These are phyloP conservation scores for Monosporascus sp. DNA, from an alignment of 2,329 filamentous ascomycete species.

Conservation along the genomic window DNA sequence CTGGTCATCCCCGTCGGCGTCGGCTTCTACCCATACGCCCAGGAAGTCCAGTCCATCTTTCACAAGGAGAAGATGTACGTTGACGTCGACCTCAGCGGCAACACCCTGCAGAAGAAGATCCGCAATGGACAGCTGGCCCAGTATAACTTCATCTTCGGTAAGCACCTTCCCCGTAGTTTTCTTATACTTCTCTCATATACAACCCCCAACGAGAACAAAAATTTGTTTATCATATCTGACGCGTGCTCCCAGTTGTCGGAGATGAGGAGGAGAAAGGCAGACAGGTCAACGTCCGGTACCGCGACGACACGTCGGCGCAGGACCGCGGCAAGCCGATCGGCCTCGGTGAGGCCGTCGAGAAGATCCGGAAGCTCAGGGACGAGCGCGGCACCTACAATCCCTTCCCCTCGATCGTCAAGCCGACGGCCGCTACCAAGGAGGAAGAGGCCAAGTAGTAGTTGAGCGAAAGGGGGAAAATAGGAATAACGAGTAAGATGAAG, in stretches of 20 bases:
- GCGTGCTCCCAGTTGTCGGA: conserved; percentile 46
- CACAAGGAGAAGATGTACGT: conserved; percentile 63
- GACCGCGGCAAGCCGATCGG: conserved; percentile 54
- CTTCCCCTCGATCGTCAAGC: conserved; percentile 20
- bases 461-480: background rate
- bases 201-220: background rate
- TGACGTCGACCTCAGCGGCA: conserved; percentile 66
- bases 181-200: background rate
- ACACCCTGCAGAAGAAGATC: conserved; percentile 88
- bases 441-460: background rate
- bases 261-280: conserved; percentile 56
- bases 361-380: conserved; percentile 46
- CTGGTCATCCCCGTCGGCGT: conserved; percentile 74
- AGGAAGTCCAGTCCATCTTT: conserved; percentile 66
- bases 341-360: conserved; percentile 51
- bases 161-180: conserved; percentile 29
- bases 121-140: conserved; percentile 73
- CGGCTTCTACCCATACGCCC: conserved; percentile 65
- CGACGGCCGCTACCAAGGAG: background rate
- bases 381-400: conserved; percentile 35
- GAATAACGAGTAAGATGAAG: background rate
- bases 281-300: conserved; percentile 59
- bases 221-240: background rate
- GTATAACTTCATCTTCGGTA: conserved; percentile 79
- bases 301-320: conserved; percentile 58